Evolutionary conservation across 139 green algal genomes (phyloP).

Genomic region (Yamagishiella unicocca): DNA sequence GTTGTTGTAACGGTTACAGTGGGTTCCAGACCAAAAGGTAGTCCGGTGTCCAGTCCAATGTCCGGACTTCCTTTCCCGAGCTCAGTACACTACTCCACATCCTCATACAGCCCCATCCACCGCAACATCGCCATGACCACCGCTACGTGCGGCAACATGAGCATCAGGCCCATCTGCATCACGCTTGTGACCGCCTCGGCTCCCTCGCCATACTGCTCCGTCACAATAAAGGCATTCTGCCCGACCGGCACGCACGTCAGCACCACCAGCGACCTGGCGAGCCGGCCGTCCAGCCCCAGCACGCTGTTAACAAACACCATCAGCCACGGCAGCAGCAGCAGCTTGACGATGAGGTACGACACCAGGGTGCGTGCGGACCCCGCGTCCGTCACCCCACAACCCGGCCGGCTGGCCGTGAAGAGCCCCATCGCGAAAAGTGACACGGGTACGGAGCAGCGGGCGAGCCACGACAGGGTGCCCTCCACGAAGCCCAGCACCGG

Average conservation of each 20-base stretch:
- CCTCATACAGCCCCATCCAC: slow-evolving; percentile 37
- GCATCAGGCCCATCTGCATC: slow-evolving; percentile 36
- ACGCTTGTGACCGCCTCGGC: slow-evolving; percentile 14
- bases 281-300: slow-evolving; percentile 45
- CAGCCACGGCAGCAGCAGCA: slow-evolving; percentile 47
- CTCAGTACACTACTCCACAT: too few relatives aligned
- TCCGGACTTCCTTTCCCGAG: too few relatives aligned
- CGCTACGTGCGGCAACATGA: slow-evolving; percentile 46
- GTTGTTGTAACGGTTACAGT: too few relatives aligned
- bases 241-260: slow-evolving; percentile 63
- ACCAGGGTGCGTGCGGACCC: background rate
- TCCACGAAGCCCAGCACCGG: slow-evolving; percentile 51
- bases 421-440: slow-evolving; percentile 61
- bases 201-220: slow-evolving; percentile 51
- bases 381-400: background rate
- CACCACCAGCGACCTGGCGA: slow-evolving; percentile 46
- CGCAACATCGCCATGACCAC: background rate
- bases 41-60: too few relatives aligned
- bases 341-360: slow-evolving; percentile 39
- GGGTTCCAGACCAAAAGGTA: too few relatives aligned
- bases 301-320: slow-evolving; percentile 55
- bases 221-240: slow-evolving; percentile 63
- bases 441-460: slow-evolving; percentile 54
- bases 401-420: slow-evolving; percentile 48
- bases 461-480: slow-evolving; percentile 57